phyloP scores from a whole-genome alignment of 2,329 filamentous ascomycete species.

The Fusarium equiseti region DNA sequence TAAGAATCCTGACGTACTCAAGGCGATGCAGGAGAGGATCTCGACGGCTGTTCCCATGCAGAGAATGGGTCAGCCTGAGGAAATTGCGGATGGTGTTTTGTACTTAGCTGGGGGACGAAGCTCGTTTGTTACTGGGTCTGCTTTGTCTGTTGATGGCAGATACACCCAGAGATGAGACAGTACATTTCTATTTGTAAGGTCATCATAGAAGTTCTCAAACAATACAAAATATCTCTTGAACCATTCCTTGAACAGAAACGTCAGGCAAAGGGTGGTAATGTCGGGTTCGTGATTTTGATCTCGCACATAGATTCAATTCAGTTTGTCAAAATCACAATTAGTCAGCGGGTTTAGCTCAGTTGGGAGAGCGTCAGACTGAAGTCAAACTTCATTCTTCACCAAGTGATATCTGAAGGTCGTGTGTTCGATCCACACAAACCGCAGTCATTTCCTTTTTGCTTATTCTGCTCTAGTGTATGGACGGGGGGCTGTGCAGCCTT shows the following conservation, averaged over 20 bases:
- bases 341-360: conserved; percentile 35
- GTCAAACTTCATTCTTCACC: conserved; percentile 28
- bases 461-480: not conserved
- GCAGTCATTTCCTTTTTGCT: not conserved
- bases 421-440: conserved; percentile 35
- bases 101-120: conserved; percentile 43
- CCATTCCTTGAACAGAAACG: too few species aligned
- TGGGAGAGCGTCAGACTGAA: conserved; percentile 35
- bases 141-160: conserved; percentile 34
- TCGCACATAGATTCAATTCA: not conserved
- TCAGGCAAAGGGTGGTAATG: too few species aligned
- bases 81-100: conserved; percentile 49
- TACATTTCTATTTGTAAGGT: too few species aligned
- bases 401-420: conserved; percentile 31
- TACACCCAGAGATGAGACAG: conserved; percentile 33
- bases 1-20: conserved; percentile 42
- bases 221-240: too few species aligned
- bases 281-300: accelerated
- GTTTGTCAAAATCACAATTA: not conserved
- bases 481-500: too few species aligned
- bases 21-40: conserved; percentile 47
- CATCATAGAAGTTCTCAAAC: too few species aligned
- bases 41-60: conserved; percentile 46
- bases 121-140: conserved; percentile 41
- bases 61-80: conserved; percentile 45